Conservation (phyloP, 441 rosid genomes). For the Euphorbia celastroides region DNA sequence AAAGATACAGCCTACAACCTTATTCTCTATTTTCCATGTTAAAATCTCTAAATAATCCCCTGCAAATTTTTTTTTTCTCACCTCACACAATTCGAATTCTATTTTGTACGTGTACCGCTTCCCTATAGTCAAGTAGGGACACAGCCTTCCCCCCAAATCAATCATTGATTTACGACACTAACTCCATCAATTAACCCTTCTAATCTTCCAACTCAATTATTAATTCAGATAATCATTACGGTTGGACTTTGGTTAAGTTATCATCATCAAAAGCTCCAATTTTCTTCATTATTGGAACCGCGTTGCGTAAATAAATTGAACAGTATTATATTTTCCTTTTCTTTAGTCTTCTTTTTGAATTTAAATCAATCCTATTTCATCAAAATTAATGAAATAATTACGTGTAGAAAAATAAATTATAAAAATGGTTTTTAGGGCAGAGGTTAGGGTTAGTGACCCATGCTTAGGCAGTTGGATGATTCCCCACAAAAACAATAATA, state of each 20-base stretch:
- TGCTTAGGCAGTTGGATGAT: constrained; percentile 10
- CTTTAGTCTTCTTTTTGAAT: too few relatives aligned
- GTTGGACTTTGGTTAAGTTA: neutral
- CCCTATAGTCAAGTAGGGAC: too few relatives aligned
- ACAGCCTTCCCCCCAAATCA: too few relatives aligned
- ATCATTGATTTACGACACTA: constrained; percentile 9
- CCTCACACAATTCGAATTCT: neutral
- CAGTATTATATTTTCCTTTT: neutral
- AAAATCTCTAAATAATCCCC: neutral
- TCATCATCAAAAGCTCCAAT: neutral
- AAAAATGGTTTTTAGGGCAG: neutral
- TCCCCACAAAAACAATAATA: constrained; percentile 22
- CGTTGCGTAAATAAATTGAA: neutral
- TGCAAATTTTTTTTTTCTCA: neutral
- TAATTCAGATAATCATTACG: neutral
- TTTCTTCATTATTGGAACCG: neutral
- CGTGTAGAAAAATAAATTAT: neutral
- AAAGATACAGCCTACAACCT: too few relatives aligned
- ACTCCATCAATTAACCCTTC: constrained; percentile 13
- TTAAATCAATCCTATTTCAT: neutral
- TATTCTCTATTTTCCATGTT: neutral
- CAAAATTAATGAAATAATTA: too few relatives aligned
- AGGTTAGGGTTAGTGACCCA: constrained; percentile 15
- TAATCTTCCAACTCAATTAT: neutral
- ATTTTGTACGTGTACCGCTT: too few relatives aligned